phyloP scores from a whole-genome alignment of 441 rosid genomes.

The Kokia cookei region DNA sequence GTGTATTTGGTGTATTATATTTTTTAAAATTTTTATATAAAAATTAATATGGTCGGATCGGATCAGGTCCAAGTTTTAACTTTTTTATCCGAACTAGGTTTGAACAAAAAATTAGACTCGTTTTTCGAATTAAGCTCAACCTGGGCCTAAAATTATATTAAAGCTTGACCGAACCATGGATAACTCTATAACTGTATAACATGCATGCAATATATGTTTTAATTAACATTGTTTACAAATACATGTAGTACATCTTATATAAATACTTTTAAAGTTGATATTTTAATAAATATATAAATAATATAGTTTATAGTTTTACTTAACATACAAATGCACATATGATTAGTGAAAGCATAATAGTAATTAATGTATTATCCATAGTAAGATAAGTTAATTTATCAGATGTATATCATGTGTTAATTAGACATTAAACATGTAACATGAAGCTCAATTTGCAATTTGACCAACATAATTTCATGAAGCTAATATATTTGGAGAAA shows the following conservation, averaged over 20 bases:
- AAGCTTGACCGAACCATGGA: rapidly evolving
- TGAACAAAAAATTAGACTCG: rapidly evolving
- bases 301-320: not conserved
- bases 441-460: not conserved
- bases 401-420: not conserved
- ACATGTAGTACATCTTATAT: too few species aligned
- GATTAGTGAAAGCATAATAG: not conserved
- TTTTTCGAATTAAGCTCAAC: too few species aligned
- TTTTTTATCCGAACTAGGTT: rapidly evolving
- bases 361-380: not conserved
- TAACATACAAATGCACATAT: not conserved
- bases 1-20: too few species aligned
- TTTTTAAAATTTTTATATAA: too few species aligned
- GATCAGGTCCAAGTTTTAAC: too few species aligned
- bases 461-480: not conserved
- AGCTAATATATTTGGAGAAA: not conserved
- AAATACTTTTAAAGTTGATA: too few species aligned
- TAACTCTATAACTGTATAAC: too few species aligned
- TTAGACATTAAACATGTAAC: not conserved
- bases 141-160: too few species aligned
- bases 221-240: too few species aligned
- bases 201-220: too few species aligned
- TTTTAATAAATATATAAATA: too few species aligned
- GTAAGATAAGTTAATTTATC: not conserved
- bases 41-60: too few species aligned